phyloP scores from a whole-genome alignment of 768 basidiomycete genomes.

The Termitomyces heimii region DNA sequence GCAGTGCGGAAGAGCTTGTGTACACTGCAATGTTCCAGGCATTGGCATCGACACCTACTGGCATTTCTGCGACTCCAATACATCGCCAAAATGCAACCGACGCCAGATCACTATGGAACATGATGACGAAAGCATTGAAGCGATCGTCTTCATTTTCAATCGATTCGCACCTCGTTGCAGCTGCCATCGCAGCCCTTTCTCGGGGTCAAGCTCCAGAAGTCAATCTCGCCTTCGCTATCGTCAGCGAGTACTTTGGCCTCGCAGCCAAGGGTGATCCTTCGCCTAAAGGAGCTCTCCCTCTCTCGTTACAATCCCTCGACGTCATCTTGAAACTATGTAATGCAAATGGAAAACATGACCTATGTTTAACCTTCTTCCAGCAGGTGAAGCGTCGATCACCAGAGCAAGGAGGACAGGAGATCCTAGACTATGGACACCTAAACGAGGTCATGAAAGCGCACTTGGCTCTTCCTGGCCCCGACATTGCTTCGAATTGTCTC shows the following conservation, averaged over 20 bases:
- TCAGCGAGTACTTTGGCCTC: constrained; percentile 60
- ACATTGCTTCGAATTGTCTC: constrained; percentile 43
- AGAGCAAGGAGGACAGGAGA: constrained; percentile 26
- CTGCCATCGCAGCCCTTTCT: constrained; percentile 49
- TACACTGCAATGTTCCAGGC: constrained; percentile 65
- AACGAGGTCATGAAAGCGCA: constrained; percentile 58
- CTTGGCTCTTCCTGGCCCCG: constrained; percentile 31
- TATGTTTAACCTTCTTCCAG: constrained; percentile 52
- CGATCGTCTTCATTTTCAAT: constrained; percentile 38
- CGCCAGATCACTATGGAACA: constrained; percentile 66
- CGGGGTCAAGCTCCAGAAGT: constrained; percentile 55
- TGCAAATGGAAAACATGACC: constrained; percentile 34
- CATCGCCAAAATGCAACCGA: constrained; percentile 49
- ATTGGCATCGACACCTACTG: constrained; percentile 25
- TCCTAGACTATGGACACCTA: constrained; percentile 50
- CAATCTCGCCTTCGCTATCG: constrained; percentile 59
- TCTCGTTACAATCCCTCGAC: constrained; percentile 44
- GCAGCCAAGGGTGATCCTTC: constrained; percentile 35
- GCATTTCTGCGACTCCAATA: constrained; percentile 15
- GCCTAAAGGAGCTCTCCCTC: constrained; percentile 29
- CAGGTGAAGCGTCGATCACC: constrained; percentile 47
- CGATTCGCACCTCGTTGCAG: constrained; percentile 47
- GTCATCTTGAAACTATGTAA: constrained; percentile 55
- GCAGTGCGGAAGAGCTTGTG: constrained; percentile 54
- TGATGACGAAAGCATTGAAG: constrained; percentile 49